These are phyloP conservation scores for Carex littledalei DNA, from an alignment of 176 grass and related monocot genomes.

Conservation along the genomic window DNA sequence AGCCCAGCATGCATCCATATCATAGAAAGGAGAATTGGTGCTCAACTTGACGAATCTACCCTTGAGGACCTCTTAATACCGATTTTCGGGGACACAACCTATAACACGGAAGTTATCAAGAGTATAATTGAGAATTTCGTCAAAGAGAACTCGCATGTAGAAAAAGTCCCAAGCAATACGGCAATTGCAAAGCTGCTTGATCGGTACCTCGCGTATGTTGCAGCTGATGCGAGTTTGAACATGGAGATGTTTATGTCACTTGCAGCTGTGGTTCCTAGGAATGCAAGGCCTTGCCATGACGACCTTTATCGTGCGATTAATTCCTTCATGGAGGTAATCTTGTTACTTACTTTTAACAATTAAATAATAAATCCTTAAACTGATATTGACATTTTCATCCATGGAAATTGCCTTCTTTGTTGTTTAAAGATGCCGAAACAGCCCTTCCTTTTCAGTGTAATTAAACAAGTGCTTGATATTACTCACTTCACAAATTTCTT, in stretches of 20 bases:
- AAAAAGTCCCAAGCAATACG: conserved; percentile 26
- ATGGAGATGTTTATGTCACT: conserved; percentile 67
- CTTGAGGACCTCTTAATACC: conserved; percentile 71
- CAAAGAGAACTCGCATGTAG: conserved; percentile 23
- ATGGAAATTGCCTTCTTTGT: background rate
- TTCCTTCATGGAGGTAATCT: conserved; percentile 65
- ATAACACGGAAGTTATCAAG: conserved; percentile 71
- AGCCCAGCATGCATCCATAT: conserved; percentile 67
- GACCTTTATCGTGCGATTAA: conserved; percentile 65
- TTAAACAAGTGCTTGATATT: too few species aligned
- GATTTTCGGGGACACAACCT: conserved; percentile 34
- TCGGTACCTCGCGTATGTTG: conserved; percentile 34
- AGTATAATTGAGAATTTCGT: conserved; percentile 77
- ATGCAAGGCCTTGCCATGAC: conserved; percentile 61
- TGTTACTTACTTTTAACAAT: background rate
- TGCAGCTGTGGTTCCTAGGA: conserved; percentile 50
- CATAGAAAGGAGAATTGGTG: conserved; percentile 62
- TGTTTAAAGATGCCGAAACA: too few species aligned
- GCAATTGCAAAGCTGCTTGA: conserved; percentile 69
- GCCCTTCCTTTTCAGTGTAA: too few species aligned
- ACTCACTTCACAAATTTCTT: too few species aligned
- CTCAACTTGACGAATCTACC: conserved; percentile 61
- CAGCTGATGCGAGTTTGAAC: conserved; percentile 66
- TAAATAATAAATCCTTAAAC: background rate
- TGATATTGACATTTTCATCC: background rate